These are phyloP conservation scores for Podaxis sp. DNA, from an alignment of 768 basidiomycete genomes.

Conservation along the genomic window DNA sequence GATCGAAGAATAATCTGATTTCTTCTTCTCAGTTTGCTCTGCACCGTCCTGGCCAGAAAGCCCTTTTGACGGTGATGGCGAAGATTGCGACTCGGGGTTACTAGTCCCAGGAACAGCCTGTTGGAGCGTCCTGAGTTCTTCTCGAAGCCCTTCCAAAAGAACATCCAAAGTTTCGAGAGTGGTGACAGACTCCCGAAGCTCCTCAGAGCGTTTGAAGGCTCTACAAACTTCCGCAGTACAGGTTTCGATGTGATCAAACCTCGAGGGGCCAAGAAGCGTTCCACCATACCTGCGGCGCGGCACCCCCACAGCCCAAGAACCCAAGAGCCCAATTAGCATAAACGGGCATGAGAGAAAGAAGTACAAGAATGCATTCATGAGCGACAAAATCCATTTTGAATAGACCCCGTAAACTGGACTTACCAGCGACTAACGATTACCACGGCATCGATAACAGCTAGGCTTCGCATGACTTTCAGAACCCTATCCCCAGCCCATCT, in stretches of 20 bases:
- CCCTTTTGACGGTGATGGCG: conserved; percentile 4
- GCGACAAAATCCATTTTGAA: background rate
- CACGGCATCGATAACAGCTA: conserved; percentile 72
- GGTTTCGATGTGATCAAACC: conserved; percentile 77
- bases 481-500: conserved; percentile 65
- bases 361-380: background rate
- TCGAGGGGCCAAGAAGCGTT: conserved; percentile 69
- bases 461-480: conserved; percentile 65
- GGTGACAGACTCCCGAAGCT: conserved; percentile 58
- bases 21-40: conserved; percentile 19
- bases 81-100: background rate
- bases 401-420: conserved; percentile 10
- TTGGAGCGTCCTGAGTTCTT: conserved; percentile 31
- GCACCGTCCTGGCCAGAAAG: background rate
- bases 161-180: conserved; percentile 62
- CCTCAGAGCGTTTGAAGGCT: conserved; percentile 63
- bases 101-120: background rate
- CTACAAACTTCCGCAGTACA: conserved; percentile 75
- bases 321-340: background rate
- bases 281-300: conserved; percentile 68
- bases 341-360: background rate
- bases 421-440: conserved; percentile 81
- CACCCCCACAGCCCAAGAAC: background rate
- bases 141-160: conserved; percentile 54
- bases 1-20: conserved; percentile 49